phyloP scores from a whole-genome alignment of 371 early-diverging fungal species.

The Conidiobolus incongruus region DNA sequence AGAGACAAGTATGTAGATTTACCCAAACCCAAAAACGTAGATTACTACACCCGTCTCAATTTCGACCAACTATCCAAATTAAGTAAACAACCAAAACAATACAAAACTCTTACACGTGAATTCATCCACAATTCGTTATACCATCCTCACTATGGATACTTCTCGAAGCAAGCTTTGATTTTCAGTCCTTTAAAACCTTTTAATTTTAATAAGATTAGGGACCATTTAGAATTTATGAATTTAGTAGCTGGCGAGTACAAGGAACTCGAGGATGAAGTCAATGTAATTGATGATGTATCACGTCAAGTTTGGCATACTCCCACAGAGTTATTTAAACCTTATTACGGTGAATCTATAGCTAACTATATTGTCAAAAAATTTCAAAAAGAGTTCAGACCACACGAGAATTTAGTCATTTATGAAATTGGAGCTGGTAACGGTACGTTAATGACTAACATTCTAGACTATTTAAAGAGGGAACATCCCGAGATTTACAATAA shows the following conservation, averaged over 20 bases:
- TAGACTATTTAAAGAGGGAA: slow-evolving; percentile 55
- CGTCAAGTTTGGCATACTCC: slow-evolving; percentile 95
- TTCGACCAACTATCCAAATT: not conserved
- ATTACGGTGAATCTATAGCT: slow-evolving; percentile 81
- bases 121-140: slow-evolving; percentile 92
- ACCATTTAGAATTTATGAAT: slow-evolving; percentile 64
- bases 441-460: slow-evolving; percentile 77
- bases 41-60: slow-evolving; percentile 5
- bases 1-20: not conserved
- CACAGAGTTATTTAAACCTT: slow-evolving; percentile 85
- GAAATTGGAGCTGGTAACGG: slow-evolving; percentile 96
- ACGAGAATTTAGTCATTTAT: slow-evolving; percentile 56
- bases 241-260: slow-evolving; percentile 52
- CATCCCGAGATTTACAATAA: slow-evolving; percentile 58
- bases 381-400: slow-evolving; percentile 25
- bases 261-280: slow-evolving; percentile 41
- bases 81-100: slow-evolving; percentile 21
- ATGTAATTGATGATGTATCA: slow-evolving; percentile 27
- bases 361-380: slow-evolving; percentile 60
- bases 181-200: slow-evolving; percentile 17
- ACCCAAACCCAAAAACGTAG: not conserved
- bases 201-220: slow-evolving; percentile 20
- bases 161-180: slow-evolving; percentile 81
- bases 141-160: slow-evolving; percentile 90
- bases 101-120: slow-evolving; percentile 59